Conservation (phyloP, 1,139 yeast species). For the Kodamaea suecica region DNA sequence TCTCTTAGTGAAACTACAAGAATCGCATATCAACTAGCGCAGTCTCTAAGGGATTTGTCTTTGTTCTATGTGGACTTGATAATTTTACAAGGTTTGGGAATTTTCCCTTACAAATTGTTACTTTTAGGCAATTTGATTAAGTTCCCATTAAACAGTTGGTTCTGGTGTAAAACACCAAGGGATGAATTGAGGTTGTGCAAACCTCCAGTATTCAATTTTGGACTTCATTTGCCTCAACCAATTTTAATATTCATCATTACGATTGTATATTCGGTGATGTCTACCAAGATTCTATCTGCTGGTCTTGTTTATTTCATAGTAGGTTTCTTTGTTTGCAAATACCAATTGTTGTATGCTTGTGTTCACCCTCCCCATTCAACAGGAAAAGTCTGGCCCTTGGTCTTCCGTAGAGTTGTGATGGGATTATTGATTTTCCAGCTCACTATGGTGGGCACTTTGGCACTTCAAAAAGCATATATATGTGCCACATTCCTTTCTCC, state of each 20-base stretch:
- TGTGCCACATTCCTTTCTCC: conserved; percentile 73
- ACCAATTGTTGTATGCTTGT: conserved; percentile 73
- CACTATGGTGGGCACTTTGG: conserved; percentile 89
- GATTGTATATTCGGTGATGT: conserved; percentile 71
- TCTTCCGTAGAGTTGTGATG: conserved; percentile 66
- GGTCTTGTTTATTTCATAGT: conserved; percentile 70
- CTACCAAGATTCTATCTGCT: conserved; percentile 69
- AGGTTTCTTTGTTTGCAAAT: conserved; percentile 78
- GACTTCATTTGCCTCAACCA: conserved; percentile 79
- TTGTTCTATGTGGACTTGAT: conserved; percentile 73
- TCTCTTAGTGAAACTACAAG: conserved; percentile 73
- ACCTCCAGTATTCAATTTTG: conserved; percentile 80
- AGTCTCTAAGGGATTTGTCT: conserved; percentile 64
- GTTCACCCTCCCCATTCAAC: conserved; percentile 89
- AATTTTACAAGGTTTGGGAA: conserved; percentile 71
- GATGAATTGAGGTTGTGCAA: conserved; percentile 66
- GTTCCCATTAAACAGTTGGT: conserved; percentile 15
- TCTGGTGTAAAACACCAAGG: conserved; percentile 51
- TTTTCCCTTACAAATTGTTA: conserved; percentile 68
- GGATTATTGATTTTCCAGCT: conserved; percentile 77
- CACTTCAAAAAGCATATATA: conserved; percentile 71
- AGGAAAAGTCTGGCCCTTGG: conserved; percentile 84
- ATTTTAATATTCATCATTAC: conserved; percentile 71
- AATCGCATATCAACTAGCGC: conserved; percentile 70
- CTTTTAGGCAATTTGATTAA: conserved; percentile 44